A percentile compares a stretch with the other conserved stretches of the same genome.
Evolutionary conservation across 2,329 filamentous ascomycete species (phyloP).

Genomic region (Ambrosiella cleistominuta): DNA sequence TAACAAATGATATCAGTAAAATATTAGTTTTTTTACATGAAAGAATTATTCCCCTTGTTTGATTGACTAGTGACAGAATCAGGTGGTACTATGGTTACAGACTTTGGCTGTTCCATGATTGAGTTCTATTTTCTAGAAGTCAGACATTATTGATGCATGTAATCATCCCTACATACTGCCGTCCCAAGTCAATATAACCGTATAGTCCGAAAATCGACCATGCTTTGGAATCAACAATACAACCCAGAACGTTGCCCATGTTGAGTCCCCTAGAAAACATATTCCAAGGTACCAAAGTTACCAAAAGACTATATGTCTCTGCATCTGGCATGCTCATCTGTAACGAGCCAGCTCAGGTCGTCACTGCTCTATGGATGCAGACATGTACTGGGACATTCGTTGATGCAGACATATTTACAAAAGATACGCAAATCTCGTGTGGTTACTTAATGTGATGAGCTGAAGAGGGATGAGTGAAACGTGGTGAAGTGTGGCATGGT

Average conservation of each 20-base stretch:
- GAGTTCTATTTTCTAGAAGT: not conserved
- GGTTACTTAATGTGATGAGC: not conserved
- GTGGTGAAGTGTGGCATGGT: not conserved
- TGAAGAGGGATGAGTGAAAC: not conserved
- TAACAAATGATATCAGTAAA: not conserved
- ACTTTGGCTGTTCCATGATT: not conserved
- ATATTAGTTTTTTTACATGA: not conserved
- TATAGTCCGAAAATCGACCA: too few relatives aligned
- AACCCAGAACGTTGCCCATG: not conserved
- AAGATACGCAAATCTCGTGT: not conserved
- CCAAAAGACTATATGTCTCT: not conserved
- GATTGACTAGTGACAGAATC: too few relatives aligned
- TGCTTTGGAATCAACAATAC: too few relatives aligned
- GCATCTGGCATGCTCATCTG: not conserved
- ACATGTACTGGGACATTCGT: not conserved
- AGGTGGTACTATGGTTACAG: not conserved
- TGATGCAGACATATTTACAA: not conserved
- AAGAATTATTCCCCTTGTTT: too few relatives aligned
- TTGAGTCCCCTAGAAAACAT: not conserved
- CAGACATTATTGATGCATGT: not conserved
- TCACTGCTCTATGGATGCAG: not conserved
- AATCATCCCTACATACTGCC: not conserved
- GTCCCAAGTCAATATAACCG: too few relatives aligned
- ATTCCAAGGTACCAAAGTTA: not conserved
- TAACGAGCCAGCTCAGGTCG: not conserved